These are phyloP conservation scores for Aspergillus sparsus DNA, from an alignment of 495 filamentous ascomycete genomes.

Conservation along the genomic window DNA sequence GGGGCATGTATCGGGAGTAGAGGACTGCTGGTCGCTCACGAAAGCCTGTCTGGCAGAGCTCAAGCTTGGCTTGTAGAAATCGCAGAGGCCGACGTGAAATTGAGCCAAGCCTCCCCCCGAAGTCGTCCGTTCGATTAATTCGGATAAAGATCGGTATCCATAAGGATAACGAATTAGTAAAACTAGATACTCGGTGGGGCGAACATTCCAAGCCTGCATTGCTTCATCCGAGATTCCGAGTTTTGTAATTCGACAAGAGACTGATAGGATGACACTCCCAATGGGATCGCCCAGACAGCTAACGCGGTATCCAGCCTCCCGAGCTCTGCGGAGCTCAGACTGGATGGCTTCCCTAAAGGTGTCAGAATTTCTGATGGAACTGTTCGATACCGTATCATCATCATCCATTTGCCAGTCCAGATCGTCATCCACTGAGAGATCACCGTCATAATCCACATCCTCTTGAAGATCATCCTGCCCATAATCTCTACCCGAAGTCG, in stretches of 20 bases:
- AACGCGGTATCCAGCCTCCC: slow-evolving; percentile 72
- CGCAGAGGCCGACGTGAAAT: slow-evolving; percentile 50
- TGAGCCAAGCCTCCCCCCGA: slow-evolving; percentile 21
- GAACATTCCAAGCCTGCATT: slow-evolving; percentile 74
- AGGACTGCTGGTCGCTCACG: slow-evolving; percentile 7
- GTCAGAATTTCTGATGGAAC: slow-evolving; percentile 34
- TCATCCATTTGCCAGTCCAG: neutral
- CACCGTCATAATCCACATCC: neutral
- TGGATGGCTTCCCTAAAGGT: slow-evolving; percentile 45
- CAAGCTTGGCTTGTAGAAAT: slow-evolving; percentile 50
- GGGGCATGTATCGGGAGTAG: neutral
- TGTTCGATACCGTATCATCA: slow-evolving; percentile 27
- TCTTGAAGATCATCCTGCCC: neutral
- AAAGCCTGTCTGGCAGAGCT: slow-evolving; percentile 54
- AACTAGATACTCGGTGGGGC: slow-evolving; percentile 68
- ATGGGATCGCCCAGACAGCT: slow-evolving; percentile 58
- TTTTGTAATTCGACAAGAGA: slow-evolving; percentile 61
- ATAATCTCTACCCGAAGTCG: slow-evolving; percentile 20
- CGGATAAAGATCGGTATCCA: slow-evolving; percentile 58
- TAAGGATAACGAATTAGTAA: slow-evolving; percentile 68
- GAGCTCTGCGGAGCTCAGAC: slow-evolving; percentile 62
- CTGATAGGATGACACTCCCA: slow-evolving; percentile 62
- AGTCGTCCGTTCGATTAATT: slow-evolving; percentile 34
- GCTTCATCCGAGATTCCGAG: slow-evolving; percentile 77
- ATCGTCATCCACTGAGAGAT: neutral